A percentile compares a stretch with the other conserved stretches of the same genome.
Evolutionary conservation across 1,284 basidiomycete species (phyloP).

Genomic region (Papiliotrema flavescens): DNA sequence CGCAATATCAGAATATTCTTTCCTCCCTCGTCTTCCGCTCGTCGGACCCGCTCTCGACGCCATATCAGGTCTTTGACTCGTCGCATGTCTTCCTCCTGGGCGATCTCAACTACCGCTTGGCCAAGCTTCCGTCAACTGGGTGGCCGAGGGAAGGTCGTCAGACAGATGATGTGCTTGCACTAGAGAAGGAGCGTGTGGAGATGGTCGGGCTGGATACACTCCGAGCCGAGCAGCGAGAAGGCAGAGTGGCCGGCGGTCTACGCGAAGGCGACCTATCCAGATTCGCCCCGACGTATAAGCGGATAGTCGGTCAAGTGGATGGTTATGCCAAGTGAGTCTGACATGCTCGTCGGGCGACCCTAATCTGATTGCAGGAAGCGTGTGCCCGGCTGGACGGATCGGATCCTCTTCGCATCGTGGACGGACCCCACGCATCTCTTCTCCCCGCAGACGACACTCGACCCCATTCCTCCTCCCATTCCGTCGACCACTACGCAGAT

Average conservation of each 20-base stretch:
- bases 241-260: constrained; percentile 66
- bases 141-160: constrained; percentile 30
- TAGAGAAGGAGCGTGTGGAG: constrained; percentile 58
- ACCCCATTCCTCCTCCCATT: constrained; percentile 9
- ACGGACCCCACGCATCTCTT: constrained; percentile 53
- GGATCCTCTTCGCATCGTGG: constrained; percentile 80
- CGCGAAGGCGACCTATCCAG: constrained; percentile 76
- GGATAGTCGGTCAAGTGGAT: constrained; percentile 69
- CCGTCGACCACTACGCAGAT: constrained; percentile 33
- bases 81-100: constrained; percentile 83
- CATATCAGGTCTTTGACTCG: constrained; percentile 67
- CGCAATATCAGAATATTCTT: constrained; percentile 76
- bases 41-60: constrained; percentile 50
- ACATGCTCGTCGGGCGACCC: not conserved
- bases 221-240: constrained; percentile 59
- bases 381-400: constrained; percentile 89
- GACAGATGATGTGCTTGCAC: constrained; percentile 38
- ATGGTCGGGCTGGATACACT: constrained; percentile 78
- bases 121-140: constrained; percentile 53
- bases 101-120: constrained; percentile 84
- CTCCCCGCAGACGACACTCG: constrained; percentile 16
- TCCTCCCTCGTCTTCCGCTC: constrained; percentile 74
- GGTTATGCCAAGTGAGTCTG: constrained; percentile 63
- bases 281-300: constrained; percentile 88
- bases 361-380: constrained; percentile 57